These are phyloP conservation scores for Coniella vitis DNA, from an alignment of 2,329 filamentous ascomycete genomes.

Conservation along the genomic window DNA sequence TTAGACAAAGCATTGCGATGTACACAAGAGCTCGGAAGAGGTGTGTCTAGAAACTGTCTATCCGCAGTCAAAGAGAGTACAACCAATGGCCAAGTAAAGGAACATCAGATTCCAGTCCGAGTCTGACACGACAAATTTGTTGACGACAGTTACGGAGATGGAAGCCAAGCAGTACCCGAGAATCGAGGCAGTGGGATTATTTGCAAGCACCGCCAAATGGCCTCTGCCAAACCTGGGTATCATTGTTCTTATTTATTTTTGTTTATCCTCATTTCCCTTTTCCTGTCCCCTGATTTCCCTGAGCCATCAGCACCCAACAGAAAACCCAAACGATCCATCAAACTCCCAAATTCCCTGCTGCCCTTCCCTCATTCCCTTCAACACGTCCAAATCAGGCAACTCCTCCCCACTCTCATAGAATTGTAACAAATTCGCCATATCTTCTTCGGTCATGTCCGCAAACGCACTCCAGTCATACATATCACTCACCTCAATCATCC, in stretches of 20 bases:
- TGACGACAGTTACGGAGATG: constrained; percentile 98
- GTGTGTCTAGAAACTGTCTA: no score
- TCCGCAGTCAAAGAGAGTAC: no score
- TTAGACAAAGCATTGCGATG: no score
- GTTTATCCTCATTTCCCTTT: not conserved
- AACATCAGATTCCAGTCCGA: constrained; percentile 92
- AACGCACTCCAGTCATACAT: constrained; percentile 79
- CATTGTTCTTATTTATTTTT: not conserved
- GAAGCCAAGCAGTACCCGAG: constrained; percentile 87
- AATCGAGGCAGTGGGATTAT: constrained; percentile 75
- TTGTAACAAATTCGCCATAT: constrained; percentile 76
- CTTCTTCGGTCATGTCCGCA: constrained; percentile 71
- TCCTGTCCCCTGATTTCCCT: not conserved
- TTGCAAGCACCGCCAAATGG: constrained; percentile 46
- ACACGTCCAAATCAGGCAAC: constrained; percentile 45
- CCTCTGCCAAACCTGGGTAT: not conserved
- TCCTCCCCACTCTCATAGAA: constrained; percentile 52
- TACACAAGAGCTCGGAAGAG: no score
- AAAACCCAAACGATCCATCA: constrained; percentile 54
- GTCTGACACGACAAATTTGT: constrained; percentile 96
- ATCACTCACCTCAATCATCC: constrained; percentile 91
- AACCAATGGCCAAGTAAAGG: constrained; percentile 80
- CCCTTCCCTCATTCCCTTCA: constrained; percentile 50
- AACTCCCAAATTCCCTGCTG: constrained; percentile 44
- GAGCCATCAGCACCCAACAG: constrained; percentile 33